Evolutionary conservation across 2,329 filamentous ascomycete species (phyloP).

Genomic region (Sporothrix inflata): DNA sequence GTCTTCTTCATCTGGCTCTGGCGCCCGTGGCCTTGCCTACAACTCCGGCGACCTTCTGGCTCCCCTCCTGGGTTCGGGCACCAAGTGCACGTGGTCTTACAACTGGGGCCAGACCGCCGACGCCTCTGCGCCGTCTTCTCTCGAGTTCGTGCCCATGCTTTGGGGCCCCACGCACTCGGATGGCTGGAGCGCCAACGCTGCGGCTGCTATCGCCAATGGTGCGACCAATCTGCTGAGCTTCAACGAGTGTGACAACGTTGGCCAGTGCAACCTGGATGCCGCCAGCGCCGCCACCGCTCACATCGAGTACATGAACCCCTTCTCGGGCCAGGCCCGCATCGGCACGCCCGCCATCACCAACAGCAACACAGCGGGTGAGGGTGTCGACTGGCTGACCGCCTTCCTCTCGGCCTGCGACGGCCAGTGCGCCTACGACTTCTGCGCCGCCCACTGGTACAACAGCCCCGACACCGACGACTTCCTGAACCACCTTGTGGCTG

Average conservation of each 20-base stretch:
- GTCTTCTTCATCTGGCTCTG: conserved; percentile 39
- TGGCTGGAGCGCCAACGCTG: conserved; percentile 56
- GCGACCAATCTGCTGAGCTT: conserved; percentile 64
- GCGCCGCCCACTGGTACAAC: conserved; percentile 68
- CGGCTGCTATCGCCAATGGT: conserved; percentile 57
- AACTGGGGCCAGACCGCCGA: conserved; percentile 63
- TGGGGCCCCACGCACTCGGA: conserved; percentile 58
- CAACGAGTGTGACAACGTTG: conserved; percentile 69
- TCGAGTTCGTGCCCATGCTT: conserved; percentile 69
- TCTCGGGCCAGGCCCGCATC: conserved; percentile 56
- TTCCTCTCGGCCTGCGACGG: conserved; percentile 57
- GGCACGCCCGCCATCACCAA: conserved; percentile 66
- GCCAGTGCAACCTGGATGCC: conserved; percentile 64
- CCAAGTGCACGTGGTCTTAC: conserved; percentile 63
- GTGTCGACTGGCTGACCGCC: conserved; percentile 57
- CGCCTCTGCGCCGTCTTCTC: conserved; percentile 46
- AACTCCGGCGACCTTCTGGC: conserved; percentile 60
- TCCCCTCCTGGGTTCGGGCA: conserved; percentile 50
- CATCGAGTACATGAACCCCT: conserved; percentile 59
- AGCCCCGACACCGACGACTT: conserved; percentile 53
- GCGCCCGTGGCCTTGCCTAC: conserved; percentile 71
- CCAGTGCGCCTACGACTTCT: conserved; percentile 61
- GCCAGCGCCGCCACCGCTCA: conserved; percentile 56
- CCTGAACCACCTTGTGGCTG: conserved; percentile 56
- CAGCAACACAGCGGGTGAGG: conserved; percentile 53